Conservation (phyloP, 495 filamentous ascomycete genomes). For the Neurospora discreta region DNA sequence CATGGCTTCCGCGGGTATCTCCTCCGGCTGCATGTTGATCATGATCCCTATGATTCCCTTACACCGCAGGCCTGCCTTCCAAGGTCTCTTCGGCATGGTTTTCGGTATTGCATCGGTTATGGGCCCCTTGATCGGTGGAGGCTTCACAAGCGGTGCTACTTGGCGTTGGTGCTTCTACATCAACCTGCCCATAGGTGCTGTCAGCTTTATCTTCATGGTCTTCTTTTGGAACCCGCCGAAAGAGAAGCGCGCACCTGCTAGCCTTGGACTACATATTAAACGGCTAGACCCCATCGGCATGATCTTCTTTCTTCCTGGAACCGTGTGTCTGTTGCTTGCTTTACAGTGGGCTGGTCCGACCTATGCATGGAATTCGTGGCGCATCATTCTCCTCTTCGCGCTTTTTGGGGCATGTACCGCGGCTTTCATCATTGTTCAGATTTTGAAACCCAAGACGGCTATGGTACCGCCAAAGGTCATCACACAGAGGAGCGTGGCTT, state of each 20-base stretch:
- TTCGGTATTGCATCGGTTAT: slow-evolving; percentile 41
- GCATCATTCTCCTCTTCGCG: slow-evolving; percentile 59
- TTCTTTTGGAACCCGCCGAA: slow-evolving; percentile 36
- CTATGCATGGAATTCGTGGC: slow-evolving; percentile 55
- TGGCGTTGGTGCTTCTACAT: slow-evolving; percentile 57
- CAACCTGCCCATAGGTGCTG: slow-evolving; percentile 50
- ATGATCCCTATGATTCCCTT: slow-evolving; percentile 47
- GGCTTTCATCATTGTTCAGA: slow-evolving; percentile 54
- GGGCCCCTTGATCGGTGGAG: slow-evolving; percentile 39
- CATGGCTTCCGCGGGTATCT: slow-evolving; percentile 43
- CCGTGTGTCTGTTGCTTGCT: slow-evolving; percentile 63
- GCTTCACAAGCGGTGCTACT: slow-evolving; percentile 33
- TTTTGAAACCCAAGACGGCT: slow-evolving; percentile 57
- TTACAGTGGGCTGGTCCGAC: slow-evolving; percentile 77
- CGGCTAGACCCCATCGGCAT: slow-evolving; percentile 63
- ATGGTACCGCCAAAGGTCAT: slow-evolving; percentile 67
- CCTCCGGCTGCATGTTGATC: slow-evolving; percentile 43
- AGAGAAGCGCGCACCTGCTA: slow-evolving; percentile 21
- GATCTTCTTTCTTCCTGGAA: slow-evolving; percentile 56
- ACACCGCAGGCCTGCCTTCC: slow-evolving; percentile 41
- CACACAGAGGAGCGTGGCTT: slow-evolving; percentile 60
- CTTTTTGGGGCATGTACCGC: slow-evolving; percentile 50
- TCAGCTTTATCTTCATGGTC: slow-evolving; percentile 34
- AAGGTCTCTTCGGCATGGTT: slow-evolving; percentile 44
- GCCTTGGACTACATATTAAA: slow-evolving; percentile 30